A percentile compares a stretch with the other conserved stretches of the same genome.
Evolutionary conservation across 768 basidiomycete genomes (phyloP).

Genomic region (Leccinum disarticulatum): DNA sequence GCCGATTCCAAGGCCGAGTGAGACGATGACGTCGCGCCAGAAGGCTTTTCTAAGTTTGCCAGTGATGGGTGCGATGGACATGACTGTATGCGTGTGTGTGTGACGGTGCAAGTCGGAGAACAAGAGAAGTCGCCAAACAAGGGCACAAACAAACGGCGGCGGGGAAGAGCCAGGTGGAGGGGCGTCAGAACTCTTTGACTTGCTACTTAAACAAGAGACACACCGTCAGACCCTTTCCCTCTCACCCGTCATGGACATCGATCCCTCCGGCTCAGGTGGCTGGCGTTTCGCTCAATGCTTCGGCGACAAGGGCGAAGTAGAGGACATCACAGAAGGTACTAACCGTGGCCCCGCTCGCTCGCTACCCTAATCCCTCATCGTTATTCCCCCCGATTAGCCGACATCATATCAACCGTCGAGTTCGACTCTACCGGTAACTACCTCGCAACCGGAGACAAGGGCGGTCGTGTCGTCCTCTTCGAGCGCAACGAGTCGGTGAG

Average conservation of each 20-base stretch:
- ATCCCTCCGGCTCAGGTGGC: slow-evolving; percentile 78
- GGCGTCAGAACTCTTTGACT: slow-evolving; percentile 20
- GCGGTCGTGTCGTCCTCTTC: slow-evolving; percentile 96
- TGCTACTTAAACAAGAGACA: slow-evolving; percentile 12
- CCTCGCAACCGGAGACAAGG: slow-evolving; percentile 99
- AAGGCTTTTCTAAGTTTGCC: slow-evolving; percentile 92
- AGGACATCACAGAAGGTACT: slow-evolving; percentile 97
- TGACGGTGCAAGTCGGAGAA: slow-evolving; percentile 32
- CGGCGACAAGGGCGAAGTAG: slow-evolving; percentile 99
- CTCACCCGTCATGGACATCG: slow-evolving; percentile 65
- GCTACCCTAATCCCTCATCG: slow-evolving; percentile 15
- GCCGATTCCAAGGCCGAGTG: slow-evolving; percentile 73
- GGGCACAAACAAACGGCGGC: slow-evolving; percentile 30
- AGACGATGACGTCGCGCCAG: slow-evolving; percentile 78
- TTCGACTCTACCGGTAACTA: slow-evolving; percentile 99
- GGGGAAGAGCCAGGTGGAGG: slow-evolving; percentile 10
- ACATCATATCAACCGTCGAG: slow-evolving; percentile 99
- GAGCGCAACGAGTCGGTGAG: slow-evolving; percentile 96
- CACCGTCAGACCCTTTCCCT: slow-evolving; percentile 9
- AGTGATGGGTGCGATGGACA: slow-evolving; percentile 89
- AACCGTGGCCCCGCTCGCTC: slow-evolving; percentile 21
- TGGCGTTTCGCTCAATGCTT: slow-evolving; percentile 99
- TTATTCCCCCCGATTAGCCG: slow-evolving; percentile 60
- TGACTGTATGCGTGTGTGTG: slow-evolving; percentile 30
- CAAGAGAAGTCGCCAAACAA: slow-evolving; percentile 28